Evolutionary conservation across 1,284 basidiomycete genomes (phyloP).

Genomic region (Anthracocystis setariae): DNA sequence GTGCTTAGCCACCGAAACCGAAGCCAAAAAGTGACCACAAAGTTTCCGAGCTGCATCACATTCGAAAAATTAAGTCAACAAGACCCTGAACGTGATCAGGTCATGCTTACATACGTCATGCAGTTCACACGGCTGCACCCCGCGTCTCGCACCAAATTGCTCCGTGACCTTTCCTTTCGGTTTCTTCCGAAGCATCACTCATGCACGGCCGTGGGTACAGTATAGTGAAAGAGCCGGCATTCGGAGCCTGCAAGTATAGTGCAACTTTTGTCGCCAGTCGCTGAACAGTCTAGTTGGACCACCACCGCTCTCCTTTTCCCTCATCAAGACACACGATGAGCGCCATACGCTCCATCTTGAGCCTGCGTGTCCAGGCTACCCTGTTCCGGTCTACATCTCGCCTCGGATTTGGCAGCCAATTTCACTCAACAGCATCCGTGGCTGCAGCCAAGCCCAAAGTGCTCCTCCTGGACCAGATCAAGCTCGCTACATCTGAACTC

Average conservation of each 20-base stretch:
- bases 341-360: neutral
- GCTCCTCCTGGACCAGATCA: conserved; percentile 59
- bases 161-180: neutral
- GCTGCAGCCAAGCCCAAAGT: conserved; percentile 40
- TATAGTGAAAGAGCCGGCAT: too few relatives aligned
- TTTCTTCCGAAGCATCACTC: neutral
- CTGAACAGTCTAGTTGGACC: neutral
- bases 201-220: neutral
- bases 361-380: neutral
- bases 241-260: too few relatives aligned
- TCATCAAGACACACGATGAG: conserved; percentile 7
- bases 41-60: neutral
- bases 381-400: neutral
- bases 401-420: conserved; percentile 1
- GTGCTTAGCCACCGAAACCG: too few relatives aligned
- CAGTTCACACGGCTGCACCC: neutral
- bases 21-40: too few relatives aligned
- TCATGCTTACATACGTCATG: conserved; percentile 34
- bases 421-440: conserved; percentile 10
- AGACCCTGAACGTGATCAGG: conserved; percentile 9
- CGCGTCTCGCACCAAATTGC: conserved; percentile 6
- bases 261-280: too few relatives aligned
- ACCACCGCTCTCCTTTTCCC: too few relatives aligned
- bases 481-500: conserved; percentile 49
- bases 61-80: conserved; percentile 4